Conservation (phyloP, 345 rosid genomes). For the Brassica incana region DNA sequence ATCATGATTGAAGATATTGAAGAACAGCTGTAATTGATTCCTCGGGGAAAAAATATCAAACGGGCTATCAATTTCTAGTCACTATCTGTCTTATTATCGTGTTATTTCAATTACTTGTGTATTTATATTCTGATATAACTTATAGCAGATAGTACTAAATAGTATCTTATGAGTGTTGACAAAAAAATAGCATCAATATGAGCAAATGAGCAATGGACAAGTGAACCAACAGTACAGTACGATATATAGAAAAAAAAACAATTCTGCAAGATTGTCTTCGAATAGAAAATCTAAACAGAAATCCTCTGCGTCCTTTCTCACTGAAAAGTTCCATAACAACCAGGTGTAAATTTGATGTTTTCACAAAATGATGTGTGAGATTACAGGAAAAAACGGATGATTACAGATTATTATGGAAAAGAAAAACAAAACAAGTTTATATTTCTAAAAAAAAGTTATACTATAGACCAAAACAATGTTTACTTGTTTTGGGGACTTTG, state of each 20-base stretch:
- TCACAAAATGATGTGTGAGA: background rate
- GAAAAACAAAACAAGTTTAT: background rate
- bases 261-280: background rate
- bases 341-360: background rate
- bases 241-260: background rate
- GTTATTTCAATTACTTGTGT: background rate
- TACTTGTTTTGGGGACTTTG: conserved; percentile 21
- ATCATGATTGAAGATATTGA: conserved; percentile 29
- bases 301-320: background rate
- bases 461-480: background rate
- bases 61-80: conserved; percentile 21
- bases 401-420: background rate
- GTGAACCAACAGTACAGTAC: conserved; percentile 10
- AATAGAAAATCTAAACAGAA: background rate
- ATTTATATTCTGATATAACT: background rate
- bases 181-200: background rate
- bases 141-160: background rate
- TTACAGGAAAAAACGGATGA: background rate
- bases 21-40: conserved; percentile 33
- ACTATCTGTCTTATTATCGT: conserved; percentile 21
- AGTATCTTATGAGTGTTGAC: background rate
- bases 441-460: background rate
- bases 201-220: conserved; percentile 10
- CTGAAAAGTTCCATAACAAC: background rate
- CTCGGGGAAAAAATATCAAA: conserved; percentile 10